Evolutionary conservation across 805 yeast species (phyloP), one percentile per base, ranked within the genome.

Genomic region (Alloascoidea hylecoeti): DNA sequence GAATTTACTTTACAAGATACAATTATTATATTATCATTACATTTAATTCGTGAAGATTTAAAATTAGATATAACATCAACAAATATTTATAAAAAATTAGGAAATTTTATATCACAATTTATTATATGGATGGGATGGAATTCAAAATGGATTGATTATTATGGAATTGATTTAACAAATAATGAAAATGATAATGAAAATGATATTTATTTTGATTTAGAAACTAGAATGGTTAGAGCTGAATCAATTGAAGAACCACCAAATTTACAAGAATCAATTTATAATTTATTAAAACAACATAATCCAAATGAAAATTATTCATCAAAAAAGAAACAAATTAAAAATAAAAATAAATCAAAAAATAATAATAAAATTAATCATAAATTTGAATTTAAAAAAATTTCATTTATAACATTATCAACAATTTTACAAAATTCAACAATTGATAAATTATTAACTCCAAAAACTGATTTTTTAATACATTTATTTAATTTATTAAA

Each of bases 51-150:
- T 39, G 96, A 89, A 52, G 96, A 89, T 42, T 53, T 68, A 35
- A 66, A 68, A 38, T 58, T 89, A 18, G 75, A 80, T 46, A 56
- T 71, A 1, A 55, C 73, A 17, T 60, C 66, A 3, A 39, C 49
- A 2, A 39, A 47, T 0, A 52, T 58, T 5, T 56, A 65, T 9
- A 46, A 58, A 3, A 55, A 56, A 19, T 47, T 88, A 18, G 74
- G 79, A 0, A 17, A 57, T 1, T 52, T 86, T 16, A 53, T 86
- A n/a, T 60, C 76, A 0, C 79, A 78, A 45, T 50, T 82, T 12
- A 66, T 78, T 0, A 46, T 61, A 9, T 72, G 83, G 76, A 70
- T 78, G 72, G 75, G 81, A 4, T 82, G 95, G 94, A 70, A 77
- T 6, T 72, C 64, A 1, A 41, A 47, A 0, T 82, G 95, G 95